Percentiles rank a stretch among this genome's conserved stretches.
These are phyloP conservation scores for Blumeria graminis DNA, from an alignment of 2,329 filamentous ascomycete genomes.

Conservation along the genomic window DNA sequence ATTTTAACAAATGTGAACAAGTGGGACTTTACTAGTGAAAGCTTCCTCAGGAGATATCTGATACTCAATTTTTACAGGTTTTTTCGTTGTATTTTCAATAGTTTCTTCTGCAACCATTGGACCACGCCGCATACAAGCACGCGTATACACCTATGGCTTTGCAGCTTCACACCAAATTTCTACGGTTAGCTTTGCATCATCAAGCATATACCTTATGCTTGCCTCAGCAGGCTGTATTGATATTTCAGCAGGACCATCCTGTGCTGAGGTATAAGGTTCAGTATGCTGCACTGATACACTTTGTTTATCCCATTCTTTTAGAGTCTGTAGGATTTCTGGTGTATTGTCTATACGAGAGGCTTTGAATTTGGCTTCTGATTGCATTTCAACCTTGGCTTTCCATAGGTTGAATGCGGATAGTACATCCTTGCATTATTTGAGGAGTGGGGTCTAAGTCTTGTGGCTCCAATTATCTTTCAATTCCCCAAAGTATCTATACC, in stretches of 20 bases:
- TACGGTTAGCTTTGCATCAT: background rate
- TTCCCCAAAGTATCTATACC: slow-evolving; percentile 1
- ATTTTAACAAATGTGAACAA: too few relatives aligned
- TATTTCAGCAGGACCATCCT: background rate
- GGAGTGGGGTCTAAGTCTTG: background rate
- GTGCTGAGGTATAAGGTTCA: background rate
- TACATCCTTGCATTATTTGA: background rate
- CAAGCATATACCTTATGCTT: background rate
- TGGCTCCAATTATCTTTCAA: background rate
- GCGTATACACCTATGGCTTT: background rate
- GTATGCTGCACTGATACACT: slow-evolving; percentile 1
- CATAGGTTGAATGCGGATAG: background rate
- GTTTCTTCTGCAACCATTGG: background rate
- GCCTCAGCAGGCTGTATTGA: background rate
- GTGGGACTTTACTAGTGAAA: too few relatives aligned
- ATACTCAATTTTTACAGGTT: background rate
- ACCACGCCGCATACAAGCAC: background rate
- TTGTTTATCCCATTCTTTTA: background rate
- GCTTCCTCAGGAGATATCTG: background rate
- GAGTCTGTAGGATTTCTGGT: background rate
- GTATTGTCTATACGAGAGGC: background rate
- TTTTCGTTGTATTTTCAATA: background rate
- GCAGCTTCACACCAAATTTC: slow-evolving; percentile 1
- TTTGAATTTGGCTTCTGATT: background rate
- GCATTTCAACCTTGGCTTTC: background rate